Percentiles rank a stretch among this genome's conserved stretches.
Conservation (phyloP, 2,329 filamentous ascomycete genomes). For the Dactylonectria macrodidyma region DNA sequence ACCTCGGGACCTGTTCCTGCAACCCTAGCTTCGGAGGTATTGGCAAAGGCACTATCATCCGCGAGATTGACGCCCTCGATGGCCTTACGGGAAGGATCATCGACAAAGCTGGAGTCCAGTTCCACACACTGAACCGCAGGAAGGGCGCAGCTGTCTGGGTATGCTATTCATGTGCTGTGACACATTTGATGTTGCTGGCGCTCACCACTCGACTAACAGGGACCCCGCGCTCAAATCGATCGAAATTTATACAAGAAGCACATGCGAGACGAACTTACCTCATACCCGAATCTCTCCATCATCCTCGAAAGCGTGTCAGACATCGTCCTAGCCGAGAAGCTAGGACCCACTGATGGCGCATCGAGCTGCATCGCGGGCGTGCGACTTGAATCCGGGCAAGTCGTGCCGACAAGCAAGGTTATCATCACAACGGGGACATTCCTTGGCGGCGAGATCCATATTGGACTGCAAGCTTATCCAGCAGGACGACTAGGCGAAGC, state of each 20-base stretch:
- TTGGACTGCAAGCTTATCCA: constrained; percentile 87
- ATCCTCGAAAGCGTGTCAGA: constrained; percentile 92
- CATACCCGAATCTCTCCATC: constrained; percentile 84
- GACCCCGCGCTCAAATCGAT: constrained; percentile 96
- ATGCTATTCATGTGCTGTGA: constrained; percentile 38
- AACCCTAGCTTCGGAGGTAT: constrained; percentile 99
- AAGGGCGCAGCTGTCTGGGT: constrained; percentile 97
- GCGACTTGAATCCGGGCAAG: constrained; percentile 86
- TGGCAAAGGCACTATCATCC: constrained; percentile 95
- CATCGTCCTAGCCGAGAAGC: constrained; percentile 76
- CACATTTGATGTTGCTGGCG: constrained; percentile 10
- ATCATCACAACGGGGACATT: constrained; percentile 98
- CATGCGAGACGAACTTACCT: constrained; percentile 88
- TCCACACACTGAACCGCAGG: constrained; percentile 86
- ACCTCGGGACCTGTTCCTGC: constrained; percentile 95
- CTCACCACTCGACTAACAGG: constrained; percentile 57
- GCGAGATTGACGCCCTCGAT: constrained; percentile 95
- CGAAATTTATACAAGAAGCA: constrained; percentile 88
- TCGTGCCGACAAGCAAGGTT: constrained; percentile 84
- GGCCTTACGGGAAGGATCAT: constrained; percentile 90
- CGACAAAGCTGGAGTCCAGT: constrained; percentile 96
- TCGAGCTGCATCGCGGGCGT: constrained; percentile 87
- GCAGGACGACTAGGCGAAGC: constrained; percentile 95
- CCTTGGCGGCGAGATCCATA: constrained; percentile 95
- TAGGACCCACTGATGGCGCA: constrained; percentile 56